Conservation (phyloP, 169 alveolate species). For the Eimeria zaria region DNA sequence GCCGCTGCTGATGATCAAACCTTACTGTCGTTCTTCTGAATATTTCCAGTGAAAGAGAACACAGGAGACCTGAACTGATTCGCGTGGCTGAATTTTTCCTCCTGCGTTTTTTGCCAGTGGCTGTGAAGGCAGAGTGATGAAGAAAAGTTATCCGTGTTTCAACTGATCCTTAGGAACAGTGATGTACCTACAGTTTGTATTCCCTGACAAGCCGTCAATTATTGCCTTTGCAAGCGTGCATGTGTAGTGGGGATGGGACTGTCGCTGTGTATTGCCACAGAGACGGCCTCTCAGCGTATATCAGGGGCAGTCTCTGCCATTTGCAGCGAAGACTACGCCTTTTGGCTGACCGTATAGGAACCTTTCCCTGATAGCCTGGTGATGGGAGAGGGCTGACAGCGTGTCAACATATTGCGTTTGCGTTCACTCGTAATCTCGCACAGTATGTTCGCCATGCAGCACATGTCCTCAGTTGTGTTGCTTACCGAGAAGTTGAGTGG, state of each 20-base stretch:
- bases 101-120: too few relatives aligned
- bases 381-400: slow-evolving; percentile 80
- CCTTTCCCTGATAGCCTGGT: slow-evolving; percentile 6
- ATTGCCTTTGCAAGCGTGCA: neutral
- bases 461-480: too few relatives aligned
- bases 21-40: slow-evolving; percentile 49
- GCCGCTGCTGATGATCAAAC: neutral
- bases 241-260: neutral
- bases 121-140: slow-evolving; percentile 6
- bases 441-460: too few relatives aligned
- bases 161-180: slow-evolving; percentile 18
- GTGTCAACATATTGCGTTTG: slow-evolving; percentile 61
- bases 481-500: too few relatives aligned
- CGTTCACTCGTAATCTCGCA: too few relatives aligned
- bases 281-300: neutral
- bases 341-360: slow-evolving; percentile 71
- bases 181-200: slow-evolving; percentile 53
- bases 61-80: slow-evolving; percentile 13
- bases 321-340: slow-evolving; percentile 73
- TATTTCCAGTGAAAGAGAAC: slow-evolving; percentile 37
- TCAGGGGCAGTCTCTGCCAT: slow-evolving; percentile 80
- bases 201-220: slow-evolving; percentile 30
- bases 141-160: slow-evolving; percentile 17
- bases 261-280: slow-evolving; percentile 59
- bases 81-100: too few relatives aligned